Conservation (phyloP, 2,329 filamentous ascomycete species). For the Xenoacremonium recifei region DNA sequence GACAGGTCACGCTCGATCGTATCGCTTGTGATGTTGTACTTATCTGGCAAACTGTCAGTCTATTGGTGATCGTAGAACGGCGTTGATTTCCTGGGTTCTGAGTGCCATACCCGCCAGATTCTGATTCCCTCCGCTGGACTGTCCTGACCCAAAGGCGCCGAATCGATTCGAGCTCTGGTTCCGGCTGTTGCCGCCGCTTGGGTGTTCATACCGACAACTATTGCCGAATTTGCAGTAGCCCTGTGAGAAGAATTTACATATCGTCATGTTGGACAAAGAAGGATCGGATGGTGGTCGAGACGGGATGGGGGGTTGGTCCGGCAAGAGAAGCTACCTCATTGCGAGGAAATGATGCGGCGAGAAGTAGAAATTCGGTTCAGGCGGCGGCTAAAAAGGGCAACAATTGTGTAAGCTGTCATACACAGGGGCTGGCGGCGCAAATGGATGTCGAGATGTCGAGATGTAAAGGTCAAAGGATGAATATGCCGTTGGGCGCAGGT, state of each 20-base stretch:
- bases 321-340: conserved; percentile 20
- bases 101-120: conserved; percentile 16
- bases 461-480: no score
- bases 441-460: no score
- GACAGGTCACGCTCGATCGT: conserved; percentile 66
- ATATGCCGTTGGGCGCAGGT: no score
- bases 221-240: conserved; percentile 53
- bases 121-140: conserved; percentile 17
- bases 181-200: conserved; percentile 33
- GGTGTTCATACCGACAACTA: conserved; percentile 57
- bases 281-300: conserved; percentile 2
- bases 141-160: conserved; percentile 41
- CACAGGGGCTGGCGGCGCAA: no score
- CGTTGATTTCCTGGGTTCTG: no score
- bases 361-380: no score
- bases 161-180: conserved; percentile 55
- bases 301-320: conserved; percentile 7
- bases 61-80: background rate
- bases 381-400: no score
- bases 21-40: conserved; percentile 55
- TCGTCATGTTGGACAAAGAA: conserved; percentile 29
- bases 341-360: conserved; percentile 6
- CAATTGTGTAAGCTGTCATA: no score
- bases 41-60: conserved; percentile 23
- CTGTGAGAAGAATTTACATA: conserved; percentile 51